Percentiles rank a stretch among this genome's conserved stretches.
Evolutionary conservation across 164 flowering plant species (phyloP).

Genomic region (Macadamia tetraphylla): DNA sequence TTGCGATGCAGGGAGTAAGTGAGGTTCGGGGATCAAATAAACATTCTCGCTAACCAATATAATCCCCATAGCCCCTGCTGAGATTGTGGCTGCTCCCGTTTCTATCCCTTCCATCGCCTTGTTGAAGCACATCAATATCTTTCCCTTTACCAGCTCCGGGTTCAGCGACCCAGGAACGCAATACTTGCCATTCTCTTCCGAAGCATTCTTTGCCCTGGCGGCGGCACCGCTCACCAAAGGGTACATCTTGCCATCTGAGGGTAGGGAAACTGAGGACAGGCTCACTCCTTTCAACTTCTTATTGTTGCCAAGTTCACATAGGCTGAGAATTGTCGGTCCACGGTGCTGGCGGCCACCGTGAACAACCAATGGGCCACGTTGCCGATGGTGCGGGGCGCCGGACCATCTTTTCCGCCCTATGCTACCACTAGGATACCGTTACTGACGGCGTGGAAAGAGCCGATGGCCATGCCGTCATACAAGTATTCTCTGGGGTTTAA

Average conservation of each 20-base stretch:
- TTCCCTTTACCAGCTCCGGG: slow-evolving; percentile 15
- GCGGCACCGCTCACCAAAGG: too few relatives aligned
- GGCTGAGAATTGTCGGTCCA: not conserved
- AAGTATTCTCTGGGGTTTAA: too few relatives aligned
- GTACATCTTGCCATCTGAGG: too few relatives aligned
- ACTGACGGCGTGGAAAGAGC: not conserved
- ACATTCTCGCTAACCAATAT: slow-evolving; percentile 3
- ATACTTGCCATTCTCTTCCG: not conserved
- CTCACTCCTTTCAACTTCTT: too few relatives aligned
- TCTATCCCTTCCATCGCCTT: slow-evolving; percentile 11
- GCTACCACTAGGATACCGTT: not conserved
- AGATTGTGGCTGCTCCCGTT: slow-evolving; percentile 16
- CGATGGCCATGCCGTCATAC: too few relatives aligned
- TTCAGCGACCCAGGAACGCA: too few relatives aligned
- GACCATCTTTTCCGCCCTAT: not conserved
- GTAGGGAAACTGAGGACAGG: too few relatives aligned
- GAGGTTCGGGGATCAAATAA: not conserved
- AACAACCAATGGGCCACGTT: not conserved
- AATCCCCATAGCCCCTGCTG: slow-evolving; percentile 24
- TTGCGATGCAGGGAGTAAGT: too few relatives aligned
- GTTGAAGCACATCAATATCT: slow-evolving; percentile 17
- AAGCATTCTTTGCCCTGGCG: too few relatives aligned
- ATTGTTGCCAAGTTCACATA: too few relatives aligned
- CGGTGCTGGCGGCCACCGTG: not conserved
- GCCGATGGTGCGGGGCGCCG: not conserved